Percentiles rank a stretch among this genome's conserved stretches.
Conservation (phyloP, 371 early-diverging fungal species). For the Mucor lusitanicus region DNA sequence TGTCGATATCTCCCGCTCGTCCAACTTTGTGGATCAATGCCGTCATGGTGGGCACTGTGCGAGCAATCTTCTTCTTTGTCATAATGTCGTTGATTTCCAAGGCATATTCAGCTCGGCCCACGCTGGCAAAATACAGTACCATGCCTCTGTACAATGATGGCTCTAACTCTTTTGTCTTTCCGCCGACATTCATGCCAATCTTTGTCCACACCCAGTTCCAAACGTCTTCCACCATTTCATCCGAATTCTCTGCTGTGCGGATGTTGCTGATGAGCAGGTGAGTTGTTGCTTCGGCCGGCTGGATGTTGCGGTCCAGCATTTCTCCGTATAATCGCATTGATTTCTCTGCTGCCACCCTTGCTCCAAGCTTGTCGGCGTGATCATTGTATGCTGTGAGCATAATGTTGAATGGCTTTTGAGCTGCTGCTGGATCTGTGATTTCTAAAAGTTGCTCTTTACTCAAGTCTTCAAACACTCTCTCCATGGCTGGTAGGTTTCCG, state of each 20-base stretch:
- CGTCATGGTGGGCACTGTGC: conserved; percentile 34
- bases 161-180: conserved; percentile 21
- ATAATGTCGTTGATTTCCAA: conserved; percentile 46
- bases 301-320: conserved; percentile 33
- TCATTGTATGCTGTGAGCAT: conserved; percentile 34
- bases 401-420: conserved; percentile 38
- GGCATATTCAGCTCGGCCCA: conserved; percentile 41
- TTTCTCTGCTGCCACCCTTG: conserved; percentile 19
- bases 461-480: conserved; percentile 36
- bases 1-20: conserved; percentile 34
- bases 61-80: conserved; percentile 30
- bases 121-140: conserved; percentile 42
- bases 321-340: conserved; percentile 36
- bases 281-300: conserved; percentile 21
- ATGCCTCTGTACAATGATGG: conserved; percentile 32
- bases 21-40: conserved; percentile 54
- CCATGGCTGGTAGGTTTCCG: conserved; percentile 43
- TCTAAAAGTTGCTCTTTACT: conserved; percentile 7
- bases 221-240: conserved; percentile 27
- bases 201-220: conserved; percentile 44
- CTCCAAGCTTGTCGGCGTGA: conserved; percentile 24
- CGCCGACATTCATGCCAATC: conserved; percentile 30
- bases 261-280: conserved; percentile 30
- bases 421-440: conserved; percentile 11
- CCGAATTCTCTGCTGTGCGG: conserved; percentile 16